Conservation (phyloP, 345 rosid species). For the Gossypium mustelinum region DNA sequence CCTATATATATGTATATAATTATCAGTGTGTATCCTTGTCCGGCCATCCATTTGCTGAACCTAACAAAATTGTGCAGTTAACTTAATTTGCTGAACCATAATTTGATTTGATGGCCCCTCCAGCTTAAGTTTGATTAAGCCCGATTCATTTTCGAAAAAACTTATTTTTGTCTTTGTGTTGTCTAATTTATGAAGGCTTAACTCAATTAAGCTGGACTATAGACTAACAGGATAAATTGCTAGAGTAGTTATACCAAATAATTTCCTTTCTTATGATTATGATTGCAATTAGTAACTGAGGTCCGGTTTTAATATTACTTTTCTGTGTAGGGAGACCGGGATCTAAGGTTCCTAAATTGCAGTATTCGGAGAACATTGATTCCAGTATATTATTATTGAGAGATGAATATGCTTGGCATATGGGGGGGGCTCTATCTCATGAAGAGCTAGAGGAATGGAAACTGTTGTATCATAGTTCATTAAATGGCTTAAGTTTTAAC, state of each 20-base stretch:
- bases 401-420: constrained; percentile 88
- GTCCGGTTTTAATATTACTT: constrained; percentile 1
- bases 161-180: background rate
- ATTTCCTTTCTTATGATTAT: background rate
- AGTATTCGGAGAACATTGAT: constrained; percentile 40
- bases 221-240: background rate
- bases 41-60: background rate
- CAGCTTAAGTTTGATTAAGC: background rate
- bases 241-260: background rate
- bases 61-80: background rate
- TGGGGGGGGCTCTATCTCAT: constrained; percentile 83
- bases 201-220: background rate
- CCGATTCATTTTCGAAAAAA: background rate
- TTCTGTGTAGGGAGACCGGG: constrained; percentile 49
- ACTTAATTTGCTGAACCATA: background rate
- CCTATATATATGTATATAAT: background rate
- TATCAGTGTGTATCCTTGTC: background rate
- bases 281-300: background rate
- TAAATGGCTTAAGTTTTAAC: constrained; percentile 76
- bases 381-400: constrained; percentile 44
- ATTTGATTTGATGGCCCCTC: background rate
- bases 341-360: constrained; percentile 62
- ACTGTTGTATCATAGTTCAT: constrained; percentile 73
- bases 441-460: constrained; percentile 80
- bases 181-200: background rate